Evolutionary conservation across 1,139 yeast species (phyloP).

Genomic region (Pichia sp.): DNA sequence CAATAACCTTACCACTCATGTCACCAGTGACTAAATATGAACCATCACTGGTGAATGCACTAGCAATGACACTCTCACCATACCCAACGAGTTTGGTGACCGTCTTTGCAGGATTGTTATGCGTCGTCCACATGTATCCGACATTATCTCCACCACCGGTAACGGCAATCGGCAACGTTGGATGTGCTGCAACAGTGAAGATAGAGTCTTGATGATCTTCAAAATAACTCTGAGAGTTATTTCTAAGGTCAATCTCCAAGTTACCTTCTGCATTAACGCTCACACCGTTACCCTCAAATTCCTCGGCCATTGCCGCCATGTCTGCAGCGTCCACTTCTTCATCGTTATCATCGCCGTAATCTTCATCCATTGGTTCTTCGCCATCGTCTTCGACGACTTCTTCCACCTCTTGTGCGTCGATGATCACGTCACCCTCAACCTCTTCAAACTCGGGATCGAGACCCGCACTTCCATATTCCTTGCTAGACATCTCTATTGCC

Average conservation of each 20-base stretch:
- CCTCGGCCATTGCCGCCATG: conserved; percentile 29
- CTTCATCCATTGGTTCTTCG: conserved; percentile 29
- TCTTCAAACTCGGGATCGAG: conserved; percentile 9
- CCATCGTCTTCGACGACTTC: conserved; percentile 43
- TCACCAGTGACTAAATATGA: conserved; percentile 79
- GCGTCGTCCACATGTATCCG: conserved; percentile 89
- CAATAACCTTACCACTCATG: conserved; percentile 82
- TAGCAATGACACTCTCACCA: conserved; percentile 80
- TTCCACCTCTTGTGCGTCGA: conserved; percentile 51
- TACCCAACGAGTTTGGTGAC: conserved; percentile 73
- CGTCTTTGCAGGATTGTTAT: conserved; percentile 71
- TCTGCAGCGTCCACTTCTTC: conserved; percentile 27
- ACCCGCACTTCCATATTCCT: too few species aligned
- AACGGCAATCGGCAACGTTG: conserved; percentile 51
- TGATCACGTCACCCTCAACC: conserved; percentile 43
- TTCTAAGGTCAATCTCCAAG: conserved; percentile 67
- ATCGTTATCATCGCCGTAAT: conserved; percentile 38
- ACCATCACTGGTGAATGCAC: conserved; percentile 81
- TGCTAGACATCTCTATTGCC: too few species aligned
- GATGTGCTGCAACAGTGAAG: conserved; percentile 73
- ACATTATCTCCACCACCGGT: conserved; percentile 91
- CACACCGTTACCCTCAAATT: conserved; percentile 27
- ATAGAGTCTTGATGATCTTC: conserved; percentile 84
- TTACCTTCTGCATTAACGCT: conserved; percentile 30
- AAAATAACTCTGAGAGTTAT: conserved; percentile 84